These are phyloP conservation scores for Endogone sp. DNA, from an alignment of 192 early-diverging fungal species.

Conservation along the genomic window DNA sequence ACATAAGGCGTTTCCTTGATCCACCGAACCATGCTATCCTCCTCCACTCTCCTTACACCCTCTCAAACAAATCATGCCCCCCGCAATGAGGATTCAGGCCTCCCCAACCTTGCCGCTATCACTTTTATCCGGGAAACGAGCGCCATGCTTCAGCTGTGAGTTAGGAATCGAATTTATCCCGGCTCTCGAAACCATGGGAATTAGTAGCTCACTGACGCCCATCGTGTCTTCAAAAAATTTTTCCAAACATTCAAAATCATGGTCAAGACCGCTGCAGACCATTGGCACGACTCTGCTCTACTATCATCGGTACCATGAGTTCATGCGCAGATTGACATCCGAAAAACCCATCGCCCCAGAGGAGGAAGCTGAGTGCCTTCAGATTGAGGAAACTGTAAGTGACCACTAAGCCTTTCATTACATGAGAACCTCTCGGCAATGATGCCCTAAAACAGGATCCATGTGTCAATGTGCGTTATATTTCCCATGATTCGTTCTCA, in stretches of 20 bases:
- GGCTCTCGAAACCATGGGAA: background rate
- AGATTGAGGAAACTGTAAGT: slow-evolving; percentile 21
- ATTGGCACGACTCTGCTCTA: slow-evolving; percentile 45
- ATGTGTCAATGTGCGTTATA: background rate
- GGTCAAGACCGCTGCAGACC: slow-evolving; percentile 37
- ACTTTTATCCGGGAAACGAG: background rate
- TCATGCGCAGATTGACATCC: slow-evolving; percentile 17
- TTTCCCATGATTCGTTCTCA: slow-evolving; percentile 9
- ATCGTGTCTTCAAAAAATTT: background rate
- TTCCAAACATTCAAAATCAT: background rate
- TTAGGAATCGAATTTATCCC: background rate
- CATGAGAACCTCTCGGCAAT: no score
- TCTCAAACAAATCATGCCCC: background rate
- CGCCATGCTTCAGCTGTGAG: background rate
- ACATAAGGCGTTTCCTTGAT: no score
- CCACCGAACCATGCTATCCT: no score
- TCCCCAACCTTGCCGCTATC: background rate
- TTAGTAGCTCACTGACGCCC: background rate
- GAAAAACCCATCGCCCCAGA: slow-evolving; percentile 4
- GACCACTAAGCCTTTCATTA: background rate
- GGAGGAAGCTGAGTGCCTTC: slow-evolving; percentile 2
- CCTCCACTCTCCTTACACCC: background rate
- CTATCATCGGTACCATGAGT: slow-evolving; percentile 45
- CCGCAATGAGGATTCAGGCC: background rate
- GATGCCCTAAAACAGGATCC: background rate